A percentile compares a stretch with the other conserved stretches of the same genome.
phyloP scores from a whole-genome alignment of 495 filamentous ascomycete genomes.

The Trichoderma virens region DNA sequence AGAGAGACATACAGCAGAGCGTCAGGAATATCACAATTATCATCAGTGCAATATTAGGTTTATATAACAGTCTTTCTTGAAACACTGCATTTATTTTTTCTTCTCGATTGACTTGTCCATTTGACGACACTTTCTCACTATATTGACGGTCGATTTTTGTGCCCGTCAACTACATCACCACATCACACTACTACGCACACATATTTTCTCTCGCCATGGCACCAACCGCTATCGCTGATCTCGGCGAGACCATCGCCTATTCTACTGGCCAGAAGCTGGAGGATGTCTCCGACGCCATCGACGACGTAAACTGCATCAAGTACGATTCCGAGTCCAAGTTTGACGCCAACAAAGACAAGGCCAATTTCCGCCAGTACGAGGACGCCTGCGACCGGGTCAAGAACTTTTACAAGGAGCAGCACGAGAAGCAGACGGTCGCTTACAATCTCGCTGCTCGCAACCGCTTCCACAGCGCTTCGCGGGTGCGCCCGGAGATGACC shows the following conservation, averaged over 20 bases:
- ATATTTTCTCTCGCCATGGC: not conserved
- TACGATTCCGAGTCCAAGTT: conserved; percentile 60
- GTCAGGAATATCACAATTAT: too few relatives aligned
- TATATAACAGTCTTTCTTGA: too few relatives aligned
- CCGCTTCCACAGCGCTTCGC: conserved; percentile 52
- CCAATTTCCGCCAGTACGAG: conserved; percentile 71
- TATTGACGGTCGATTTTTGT: too few relatives aligned
- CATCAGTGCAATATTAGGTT: too few relatives aligned
- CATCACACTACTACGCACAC: too few relatives aligned
- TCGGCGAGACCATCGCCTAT: not conserved
- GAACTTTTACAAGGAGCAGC: conserved; percentile 72
- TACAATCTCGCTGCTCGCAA: conserved; percentile 73
- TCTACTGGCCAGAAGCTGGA: conserved; percentile 42
- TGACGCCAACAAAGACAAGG: conserved; percentile 72
- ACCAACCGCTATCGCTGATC: conserved; percentile 4
- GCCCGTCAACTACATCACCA: too few relatives aligned
- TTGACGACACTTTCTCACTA: too few relatives aligned
- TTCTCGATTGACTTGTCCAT: too few relatives aligned
- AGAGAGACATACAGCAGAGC: not conserved
- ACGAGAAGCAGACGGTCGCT: conserved; percentile 49
- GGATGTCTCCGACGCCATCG: conserved; percentile 68
- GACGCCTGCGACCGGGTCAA: conserved; percentile 72
- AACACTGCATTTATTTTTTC: too few relatives aligned
- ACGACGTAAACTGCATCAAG: conserved; percentile 73
- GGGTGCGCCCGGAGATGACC: conserved; percentile 62